Evolutionary conservation across 768 basidiomycete genomes (phyloP).

Genomic region (Podaxis pistillaris): DNA sequence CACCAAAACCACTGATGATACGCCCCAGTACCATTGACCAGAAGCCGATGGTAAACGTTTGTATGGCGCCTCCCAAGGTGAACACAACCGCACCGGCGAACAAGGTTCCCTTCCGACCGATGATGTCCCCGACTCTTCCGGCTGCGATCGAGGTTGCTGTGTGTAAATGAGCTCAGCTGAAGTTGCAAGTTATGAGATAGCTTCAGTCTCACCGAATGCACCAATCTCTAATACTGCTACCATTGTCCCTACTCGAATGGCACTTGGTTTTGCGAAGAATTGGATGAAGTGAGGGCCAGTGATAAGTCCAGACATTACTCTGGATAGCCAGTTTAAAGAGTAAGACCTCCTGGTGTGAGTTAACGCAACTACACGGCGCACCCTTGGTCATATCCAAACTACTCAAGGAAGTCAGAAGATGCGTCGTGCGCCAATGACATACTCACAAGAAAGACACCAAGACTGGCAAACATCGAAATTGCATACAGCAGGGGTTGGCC

Average conservation of each 20-base stretch:
- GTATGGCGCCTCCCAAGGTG: slow-evolving; percentile 72
- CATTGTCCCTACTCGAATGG: slow-evolving; percentile 77
- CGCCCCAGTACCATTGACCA: slow-evolving; percentile 71
- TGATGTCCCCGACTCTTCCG: slow-evolving; percentile 72
- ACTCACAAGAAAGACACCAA: slow-evolving; percentile 76
- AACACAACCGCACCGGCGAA: slow-evolving; percentile 75
- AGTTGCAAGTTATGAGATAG: neutral
- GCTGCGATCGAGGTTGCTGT: slow-evolving; percentile 77
- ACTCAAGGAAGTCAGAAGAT: slow-evolving; percentile 13
- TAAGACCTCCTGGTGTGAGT: slow-evolving; percentile 9
- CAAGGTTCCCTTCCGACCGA: slow-evolving; percentile 74
- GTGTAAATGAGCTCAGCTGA: neutral
- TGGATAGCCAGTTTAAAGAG: slow-evolving; percentile 22
- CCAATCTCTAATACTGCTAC: slow-evolving; percentile 89
- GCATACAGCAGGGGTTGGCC: slow-evolving; percentile 69
- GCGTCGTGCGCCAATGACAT: slow-evolving; percentile 12
- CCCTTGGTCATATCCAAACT: slow-evolving; percentile 85
- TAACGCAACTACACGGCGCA: slow-evolving; percentile 24
- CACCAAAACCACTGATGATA: slow-evolving; percentile 73
- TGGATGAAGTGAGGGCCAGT: slow-evolving; percentile 76
- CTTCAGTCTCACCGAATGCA: slow-evolving; percentile 59
- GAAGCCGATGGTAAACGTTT: slow-evolving; percentile 70
- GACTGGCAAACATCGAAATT: slow-evolving; percentile 71
- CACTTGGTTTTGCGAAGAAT: slow-evolving; percentile 71
- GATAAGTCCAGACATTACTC: slow-evolving; percentile 85